Evolutionary conservation across 345 rosid genomes (phyloP), one percentile per base, ranked within the genome.

Genomic region (Populus deltoides): DNA sequence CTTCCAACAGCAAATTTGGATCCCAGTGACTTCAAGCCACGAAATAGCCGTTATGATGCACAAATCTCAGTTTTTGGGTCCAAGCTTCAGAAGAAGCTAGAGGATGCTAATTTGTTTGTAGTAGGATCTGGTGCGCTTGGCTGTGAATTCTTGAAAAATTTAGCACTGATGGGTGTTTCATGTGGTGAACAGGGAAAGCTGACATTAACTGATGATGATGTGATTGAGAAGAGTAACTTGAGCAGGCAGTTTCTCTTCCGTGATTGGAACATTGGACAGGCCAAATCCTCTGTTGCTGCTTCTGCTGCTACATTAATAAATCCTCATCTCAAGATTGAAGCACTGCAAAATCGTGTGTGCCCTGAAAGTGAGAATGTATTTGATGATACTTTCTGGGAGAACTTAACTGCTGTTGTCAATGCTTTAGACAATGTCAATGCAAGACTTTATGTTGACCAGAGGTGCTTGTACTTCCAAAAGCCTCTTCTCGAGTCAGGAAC

Each of bases 401-500:
- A 94, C 80, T 79, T 94, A 71, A 91, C 88, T 31, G 89, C 87
- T 70, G 92, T 94, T 27, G 87, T 97, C 41, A 97, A 97, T 89
- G 99, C 99, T 29, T 77, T 97, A 38, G 99, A 97, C 88, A 97
- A 97, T 78, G 96, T 97, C 49, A 92, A 91, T 83, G 99, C 99
- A 7, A 89, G 99, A 87, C 90, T 97, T 20, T 97, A 97, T 82
- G 97, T 97, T 74, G 99, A 97, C 85, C 93, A 92, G 69, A 97
- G 97, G 82, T 94, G 99, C 88, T 83, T 97, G 79, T 94, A 97
- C 86, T 97, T 97, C 86, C 98, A 94, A 90, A 97, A 90, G 88
- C 98, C 99, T 72, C 98, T 97, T 78, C 97, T 97, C 9, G 99
- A 97, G 86, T 97, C 99, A 9, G 99, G 99, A 82, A 97, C 99